Conservation (phyloP, 2,329 filamentous ascomycete species). For the Rhynchosporium graminicola region DNA sequence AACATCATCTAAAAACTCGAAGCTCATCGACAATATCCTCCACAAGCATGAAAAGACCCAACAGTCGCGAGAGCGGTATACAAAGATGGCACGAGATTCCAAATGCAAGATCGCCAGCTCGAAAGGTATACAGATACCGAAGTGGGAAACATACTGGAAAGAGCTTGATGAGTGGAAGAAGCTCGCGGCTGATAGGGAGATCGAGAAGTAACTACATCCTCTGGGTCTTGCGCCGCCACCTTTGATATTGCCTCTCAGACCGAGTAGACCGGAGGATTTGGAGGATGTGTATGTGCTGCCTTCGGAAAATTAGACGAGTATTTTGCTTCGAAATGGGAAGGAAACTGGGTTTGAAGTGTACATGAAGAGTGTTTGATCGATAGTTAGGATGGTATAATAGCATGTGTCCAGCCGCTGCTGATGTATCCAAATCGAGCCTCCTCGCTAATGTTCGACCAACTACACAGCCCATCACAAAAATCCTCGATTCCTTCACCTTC, state of each 20-base stretch:
- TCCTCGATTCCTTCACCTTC: too few relatives aligned
- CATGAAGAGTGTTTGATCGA: not conserved
- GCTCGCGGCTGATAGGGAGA: not conserved
- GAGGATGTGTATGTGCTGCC: constrained; percentile 5
- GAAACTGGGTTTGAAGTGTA: not conserved
- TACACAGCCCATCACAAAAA: too few relatives aligned
- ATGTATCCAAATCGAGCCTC: too few relatives aligned
- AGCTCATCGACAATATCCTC: constrained; percentile 8
- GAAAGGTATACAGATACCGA: not conserved
- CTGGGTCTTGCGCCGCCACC: constrained; percentile 12
- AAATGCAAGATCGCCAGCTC: constrained; percentile 9
- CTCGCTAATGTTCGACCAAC: too few relatives aligned
- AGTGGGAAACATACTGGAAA: constrained; percentile 13
- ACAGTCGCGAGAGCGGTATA: not conserved
- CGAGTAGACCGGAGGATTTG: constrained; percentile 2
- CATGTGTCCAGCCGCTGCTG: too few relatives aligned
- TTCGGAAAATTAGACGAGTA: not conserved
- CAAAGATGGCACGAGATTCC: constrained; percentile 3
- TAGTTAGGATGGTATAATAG: too few relatives aligned
- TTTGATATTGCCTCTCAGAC: not conserved
- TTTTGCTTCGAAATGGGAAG: not conserved
- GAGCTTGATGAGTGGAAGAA: constrained; percentile 16
- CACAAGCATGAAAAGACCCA: constrained; percentile 7
- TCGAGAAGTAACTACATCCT: constrained; percentile 13
- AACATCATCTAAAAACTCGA: not conserved